phyloP scores from a whole-genome alignment of 1,139 yeast species.

The Candida gigantensis region DNA sequence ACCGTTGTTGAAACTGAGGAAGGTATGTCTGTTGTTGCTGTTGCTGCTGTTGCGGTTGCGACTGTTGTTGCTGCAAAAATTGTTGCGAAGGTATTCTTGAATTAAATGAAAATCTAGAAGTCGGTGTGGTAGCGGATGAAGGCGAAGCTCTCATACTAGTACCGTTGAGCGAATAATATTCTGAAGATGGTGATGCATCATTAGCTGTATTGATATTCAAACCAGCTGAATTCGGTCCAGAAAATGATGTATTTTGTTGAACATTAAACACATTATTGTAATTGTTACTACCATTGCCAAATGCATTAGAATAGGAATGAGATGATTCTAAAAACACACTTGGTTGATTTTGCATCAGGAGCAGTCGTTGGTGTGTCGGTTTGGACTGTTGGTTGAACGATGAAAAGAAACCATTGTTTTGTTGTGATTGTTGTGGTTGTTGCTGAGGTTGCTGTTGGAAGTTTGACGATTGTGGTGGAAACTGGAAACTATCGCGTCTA shows the following conservation, averaged over 20 bases:
- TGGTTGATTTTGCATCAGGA: slow-evolving; percentile 4
- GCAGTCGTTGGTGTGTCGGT: slow-evolving; percentile 6
- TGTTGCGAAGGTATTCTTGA: slow-evolving; percentile 6
- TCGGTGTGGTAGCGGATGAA: slow-evolving; percentile 9
- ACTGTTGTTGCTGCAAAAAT: slow-evolving; percentile 6
- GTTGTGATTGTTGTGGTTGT: background rate
- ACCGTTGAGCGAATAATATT: slow-evolving; percentile 12
- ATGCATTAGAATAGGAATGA: slow-evolving; percentile 3
- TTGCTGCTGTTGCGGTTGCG: slow-evolving; percentile 4
- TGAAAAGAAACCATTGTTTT: background rate
- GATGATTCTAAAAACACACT: background rate
- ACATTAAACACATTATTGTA: background rate
- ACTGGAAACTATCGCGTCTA: slow-evolving; percentile 2
- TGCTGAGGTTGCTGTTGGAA: slow-evolving; percentile 1
- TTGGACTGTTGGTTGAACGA: background rate
- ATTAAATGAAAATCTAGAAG: slow-evolving; percentile 10
- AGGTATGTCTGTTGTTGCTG: slow-evolving; percentile 4
- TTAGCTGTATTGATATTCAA: slow-evolving; percentile 12
- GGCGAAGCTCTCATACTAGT: slow-evolving; percentile 7
- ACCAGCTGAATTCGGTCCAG: slow-evolving; percentile 17
- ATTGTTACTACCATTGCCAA: background rate
- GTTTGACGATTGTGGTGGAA: slow-evolving; percentile 1
- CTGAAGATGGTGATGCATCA: slow-evolving; percentile 17
- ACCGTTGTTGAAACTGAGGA: no score
- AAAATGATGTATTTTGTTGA: slow-evolving; percentile 7